A percentile compares a stretch with the other conserved stretches of the same genome.
Conservation (phyloP, 805 yeast genomes). For the Naumovozyma baii region DNA sequence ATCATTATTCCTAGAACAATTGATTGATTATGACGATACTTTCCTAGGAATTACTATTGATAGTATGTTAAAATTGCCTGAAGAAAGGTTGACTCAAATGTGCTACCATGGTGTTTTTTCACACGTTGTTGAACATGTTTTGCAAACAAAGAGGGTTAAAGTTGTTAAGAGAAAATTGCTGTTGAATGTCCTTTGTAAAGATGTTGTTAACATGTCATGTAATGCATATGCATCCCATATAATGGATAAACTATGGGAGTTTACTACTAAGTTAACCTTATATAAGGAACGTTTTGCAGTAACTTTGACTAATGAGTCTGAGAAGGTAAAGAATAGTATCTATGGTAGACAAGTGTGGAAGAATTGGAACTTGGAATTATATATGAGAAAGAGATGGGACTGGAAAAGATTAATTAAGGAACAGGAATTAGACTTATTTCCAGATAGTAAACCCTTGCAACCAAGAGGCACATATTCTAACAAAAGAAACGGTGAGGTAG, state of each 20-base stretch:
- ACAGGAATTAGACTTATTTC: constrained; percentile 36
- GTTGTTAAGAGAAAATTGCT: constrained; percentile 54
- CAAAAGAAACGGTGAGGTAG: not conserved
- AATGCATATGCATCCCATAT: constrained; percentile 89
- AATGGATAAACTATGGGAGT: constrained; percentile 74
- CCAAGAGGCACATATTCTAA: constrained; percentile 10
- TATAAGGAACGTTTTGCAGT: constrained; percentile 81
- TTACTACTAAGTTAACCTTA: constrained; percentile 66
- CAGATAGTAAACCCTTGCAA: constrained; percentile 28
- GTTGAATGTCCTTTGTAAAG: constrained; percentile 52
- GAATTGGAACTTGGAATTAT: constrained; percentile 85
- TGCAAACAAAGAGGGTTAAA: constrained; percentile 41
- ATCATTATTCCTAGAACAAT: constrained; percentile 60
- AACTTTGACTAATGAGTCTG: constrained; percentile 48
- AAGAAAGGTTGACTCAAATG: constrained; percentile 59
- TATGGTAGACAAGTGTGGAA: constrained; percentile 93
- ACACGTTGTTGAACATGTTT: constrained; percentile 68
- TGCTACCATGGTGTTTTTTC: constrained; percentile 86
- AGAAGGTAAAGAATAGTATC: constrained; percentile 66
- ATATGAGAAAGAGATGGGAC: constrained; percentile 40
- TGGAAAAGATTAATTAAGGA: constrained; percentile 66
- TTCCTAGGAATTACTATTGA: constrained; percentile 52
- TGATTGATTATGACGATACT: constrained; percentile 56
- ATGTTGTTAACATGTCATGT: constrained; percentile 55
- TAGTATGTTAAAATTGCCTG: constrained; percentile 49